Base-by-base conservation (phyloP, 257 asterid genomes). In the Lycium ferocissimum region DNA sequence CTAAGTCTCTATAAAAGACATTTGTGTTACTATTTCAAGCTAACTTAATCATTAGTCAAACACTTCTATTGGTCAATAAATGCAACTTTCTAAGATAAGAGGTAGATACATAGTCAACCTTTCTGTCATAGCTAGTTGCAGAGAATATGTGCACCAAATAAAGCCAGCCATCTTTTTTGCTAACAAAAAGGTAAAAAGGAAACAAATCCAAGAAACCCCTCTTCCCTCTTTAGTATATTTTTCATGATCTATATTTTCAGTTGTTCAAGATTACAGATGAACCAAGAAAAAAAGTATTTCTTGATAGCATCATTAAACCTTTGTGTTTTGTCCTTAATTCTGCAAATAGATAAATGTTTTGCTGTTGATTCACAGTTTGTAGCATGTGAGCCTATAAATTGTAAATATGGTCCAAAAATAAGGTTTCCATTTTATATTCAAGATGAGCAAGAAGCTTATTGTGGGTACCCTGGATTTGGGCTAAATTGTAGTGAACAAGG, bases 381-480 rank as follows among this genome's bases (percentile, higher is more conserved):
- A 80, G 89, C 88, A 6, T 94, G 98, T 80, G 73, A 7, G 14
- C 86, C 92, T 13, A 75, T 22, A 13, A 69, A 20, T 8, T 93
- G 97, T 49, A 85, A 82, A 4, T 4, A 61, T 57, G 94, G 94
- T 79, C 93, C 90, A 20, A 85, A 3, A 35, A 87, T 94, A 69
- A 91, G 89, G 59, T 94, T 87, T 83, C 98, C 98, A 5, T 94
- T 94, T 85, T 85, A 83, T 43, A 80, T 94, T 53, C 57, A 45
- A 57, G 81, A 59, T 40, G 0, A 0, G 26, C 94, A 91, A 72
- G 83, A 91, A 81, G 20, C 91, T 1, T 89, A 88, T 38, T 93
- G 98, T 83, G 97, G 94, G 7, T 86, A 13, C 75, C 89, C 90
- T 40, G 91, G 85, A 12, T 89, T 91, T 79, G 82, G 0, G 18